phyloP scores from a whole-genome alignment of 1,284 basidiomycete genomes.

The Leccinum subrobustum region DNA sequence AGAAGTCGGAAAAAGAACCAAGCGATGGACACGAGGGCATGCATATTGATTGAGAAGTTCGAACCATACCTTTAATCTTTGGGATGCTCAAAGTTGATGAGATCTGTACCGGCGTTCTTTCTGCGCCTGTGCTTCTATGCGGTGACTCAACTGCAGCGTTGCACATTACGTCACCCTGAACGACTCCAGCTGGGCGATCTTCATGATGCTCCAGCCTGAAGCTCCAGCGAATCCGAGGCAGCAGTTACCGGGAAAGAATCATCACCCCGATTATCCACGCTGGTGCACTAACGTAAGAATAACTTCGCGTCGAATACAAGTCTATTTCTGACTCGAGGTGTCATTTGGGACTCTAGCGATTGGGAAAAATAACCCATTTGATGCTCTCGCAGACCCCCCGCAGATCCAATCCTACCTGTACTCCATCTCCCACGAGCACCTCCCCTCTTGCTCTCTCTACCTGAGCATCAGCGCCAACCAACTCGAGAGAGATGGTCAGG shows the following conservation, averaged over 20 bases:
- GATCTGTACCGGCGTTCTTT: not conserved
- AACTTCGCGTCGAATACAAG: not conserved
- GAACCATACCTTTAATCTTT: no score
- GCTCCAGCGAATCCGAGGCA: not conserved
- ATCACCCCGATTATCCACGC: not conserved
- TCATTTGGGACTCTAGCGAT: conserved; percentile 10
- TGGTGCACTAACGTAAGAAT: not conserved
- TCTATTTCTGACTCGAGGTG: not conserved
- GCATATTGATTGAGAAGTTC: no score
- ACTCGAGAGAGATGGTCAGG: conserved; percentile 13
- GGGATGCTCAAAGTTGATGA: not conserved
- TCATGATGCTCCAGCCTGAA: not conserved
- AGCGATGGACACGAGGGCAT: not conserved
- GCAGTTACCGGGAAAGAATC: no score
- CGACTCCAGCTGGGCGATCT: not conserved
- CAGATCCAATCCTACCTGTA: conserved; percentile 6
- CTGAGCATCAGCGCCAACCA: conserved; percentile 11
- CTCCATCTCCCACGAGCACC: conserved; percentile 13
- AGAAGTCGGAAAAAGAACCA: not conserved
- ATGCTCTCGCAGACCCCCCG: conserved; percentile 23
- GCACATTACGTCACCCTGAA: not conserved
- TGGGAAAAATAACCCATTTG: conserved; percentile 26
- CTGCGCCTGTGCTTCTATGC: not conserved
- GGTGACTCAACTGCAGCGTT: not conserved
- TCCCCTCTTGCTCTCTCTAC: conserved; percentile 25